Evolutionary conservation across 176 grass and related monocot genomes (phyloP), one percentile per base, ranked within the genome.

Genomic region (Oryza brachyantha): DNA sequence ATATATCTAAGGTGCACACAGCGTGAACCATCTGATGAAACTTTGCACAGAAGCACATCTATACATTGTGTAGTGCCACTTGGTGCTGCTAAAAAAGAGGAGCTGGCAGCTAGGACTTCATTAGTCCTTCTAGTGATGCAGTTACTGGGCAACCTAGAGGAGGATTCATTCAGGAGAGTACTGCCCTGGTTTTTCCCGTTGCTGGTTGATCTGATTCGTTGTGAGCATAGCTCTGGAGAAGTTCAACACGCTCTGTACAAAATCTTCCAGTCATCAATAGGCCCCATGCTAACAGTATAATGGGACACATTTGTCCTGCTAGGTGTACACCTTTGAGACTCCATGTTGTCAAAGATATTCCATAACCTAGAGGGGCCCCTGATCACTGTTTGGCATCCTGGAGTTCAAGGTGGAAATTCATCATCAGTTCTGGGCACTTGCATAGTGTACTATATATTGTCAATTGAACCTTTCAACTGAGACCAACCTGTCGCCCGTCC

Each of bases 151-250:
- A 82, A 87, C 61, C 83, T 99, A 43, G 88, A 91, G 81, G 91
- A 68, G 61, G 78, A 84, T 85, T 84, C 90, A 43, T 91, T 99
- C 54, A 74, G 72, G 70, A 89, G 88, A 84, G 83, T 91, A 70
- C 84, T 91, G 76, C 81, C 83, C 38, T 75, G 42, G 22, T 87
- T 99, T 91, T 95, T 95, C 72, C 96, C 92, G 5, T 77, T 91
- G 55, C 78, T 99, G 8, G 86, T 91, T 84, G 91, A 92, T 86
- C 92, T 99, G 76, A 83, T 95, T 77, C 85, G 86, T 39, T 99
- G 96, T 25, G 96, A 99, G 78, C 92, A 99, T 81, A 77, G 84
- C 59, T 99, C 96, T 22, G 90, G 80, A 50, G 96, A 94, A 87
- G 90, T 99, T 70, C 96, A 91, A 68, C 76, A 64, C 3, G 67